Base-by-base conservation (phyloP, 768 basidiomycete genomes). In the Boletus edulis region DNA sequence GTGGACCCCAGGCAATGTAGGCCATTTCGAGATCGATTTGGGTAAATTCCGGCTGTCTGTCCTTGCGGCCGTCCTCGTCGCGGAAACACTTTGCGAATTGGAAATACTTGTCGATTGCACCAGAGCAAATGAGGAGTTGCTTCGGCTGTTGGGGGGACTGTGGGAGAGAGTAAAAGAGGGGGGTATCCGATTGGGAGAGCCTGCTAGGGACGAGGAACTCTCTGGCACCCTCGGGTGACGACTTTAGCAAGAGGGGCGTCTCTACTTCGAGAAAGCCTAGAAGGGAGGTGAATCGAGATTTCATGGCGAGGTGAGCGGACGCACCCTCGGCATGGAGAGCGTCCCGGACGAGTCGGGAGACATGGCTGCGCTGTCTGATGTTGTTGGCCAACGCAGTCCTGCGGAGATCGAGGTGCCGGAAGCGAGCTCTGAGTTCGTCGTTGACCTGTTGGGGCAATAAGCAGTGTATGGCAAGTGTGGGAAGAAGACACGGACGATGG, bases 71-170 rank as follows among this genome's bases (percentile, higher is more conserved):
- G 65, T 92, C 93, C 72, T 98, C 95, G 70, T 98, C 95, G 43
- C 95, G 83, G 78, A 98, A 98, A 73, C 95, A 98, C 60, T 84
- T 84, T 14, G 95, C 95, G 50, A 98, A 78, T 70, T 98, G 95
- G 73, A 84, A 98, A 72, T 98, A 98, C 60, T 81, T 84, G 66
- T 93, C 89, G n/a, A 95, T 79, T 4, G 80, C 85, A 17, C 94
- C 95, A 10, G 94, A 96, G 58, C 87, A 87, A 22, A 97, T 89
- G 52, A 98, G 79, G 5, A 97, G 78, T 67, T 97, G 95, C 70
- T 97, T 98, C 4, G 94, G 93, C 71, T 96, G 94, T 68, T 98
- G 95, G 3, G 95, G 95, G 0, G 94, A 97, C 72, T 97, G 95
- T 12, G 91, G 85, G 46, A 97, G 80, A 0, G 95, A 91, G 69